These are phyloP conservation scores for Apophysomyces elegans DNA, from an alignment of 371 early-diverging fungal genomes.

Conservation along the genomic window DNA sequence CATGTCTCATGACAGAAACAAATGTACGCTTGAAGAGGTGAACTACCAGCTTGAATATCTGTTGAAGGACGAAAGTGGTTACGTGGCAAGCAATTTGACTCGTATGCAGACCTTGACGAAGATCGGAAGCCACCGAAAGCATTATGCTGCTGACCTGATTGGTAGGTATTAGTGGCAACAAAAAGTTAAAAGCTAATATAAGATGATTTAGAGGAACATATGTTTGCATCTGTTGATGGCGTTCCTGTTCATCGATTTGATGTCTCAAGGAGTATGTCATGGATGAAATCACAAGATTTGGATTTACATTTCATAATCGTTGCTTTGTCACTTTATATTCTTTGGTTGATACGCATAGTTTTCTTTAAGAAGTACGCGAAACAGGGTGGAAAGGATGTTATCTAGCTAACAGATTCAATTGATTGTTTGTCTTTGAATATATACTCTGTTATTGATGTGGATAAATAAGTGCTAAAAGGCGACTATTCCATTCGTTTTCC, in stretches of 20 bases:
- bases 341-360: background rate
- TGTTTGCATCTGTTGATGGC: constrained; percentile 5
- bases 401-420: background rate
- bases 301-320: background rate
- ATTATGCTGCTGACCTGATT: constrained; percentile 13
- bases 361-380: background rate
- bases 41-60: background rate
- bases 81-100: background rate
- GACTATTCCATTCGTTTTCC: no score
- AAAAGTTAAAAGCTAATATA: background rate
- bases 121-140: constrained; percentile 9
- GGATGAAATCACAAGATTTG: constrained; percentile 6
- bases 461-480: no score
- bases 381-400: background rate
- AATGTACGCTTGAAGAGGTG: constrained; percentile 4
- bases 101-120: constrained; percentile 2
- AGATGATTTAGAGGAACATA: constrained; percentile 11
- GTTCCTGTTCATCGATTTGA: constrained; percentile 1
- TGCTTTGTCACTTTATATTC: background rate
- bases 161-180: constrained; percentile 2
- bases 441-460: no score
- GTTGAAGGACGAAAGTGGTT: background rate
- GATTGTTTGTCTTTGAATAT: no score
- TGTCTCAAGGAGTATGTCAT: background rate
- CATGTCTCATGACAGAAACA: constrained; percentile 9